phyloP scores from a whole-genome alignment of 2,329 filamentous ascomycete species.

The Bipolaris zeicola region DNA sequence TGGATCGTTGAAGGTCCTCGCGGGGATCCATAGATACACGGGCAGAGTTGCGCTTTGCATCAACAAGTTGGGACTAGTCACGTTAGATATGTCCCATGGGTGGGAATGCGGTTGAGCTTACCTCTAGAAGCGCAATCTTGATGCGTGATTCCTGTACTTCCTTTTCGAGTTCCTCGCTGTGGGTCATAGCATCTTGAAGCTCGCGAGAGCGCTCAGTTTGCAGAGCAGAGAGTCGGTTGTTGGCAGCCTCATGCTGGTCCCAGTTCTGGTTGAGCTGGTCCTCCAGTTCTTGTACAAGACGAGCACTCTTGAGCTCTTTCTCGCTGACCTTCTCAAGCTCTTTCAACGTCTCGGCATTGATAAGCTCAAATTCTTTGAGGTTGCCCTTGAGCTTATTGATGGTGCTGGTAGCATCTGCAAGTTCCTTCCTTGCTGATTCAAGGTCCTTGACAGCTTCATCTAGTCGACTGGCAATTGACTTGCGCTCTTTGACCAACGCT shows the following conservation, averaged over 20 bases:
- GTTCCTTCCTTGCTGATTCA: conserved; percentile 50
- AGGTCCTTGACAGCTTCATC: conserved; percentile 53
- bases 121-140: conserved; percentile 78
- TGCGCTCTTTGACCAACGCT: conserved; percentile 53
- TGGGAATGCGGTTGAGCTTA: conserved; percentile 50
- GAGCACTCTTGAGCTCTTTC: conserved; percentile 87
- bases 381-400: conserved; percentile 51
- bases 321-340: conserved; percentile 62
- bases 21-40: conserved; percentile 54
- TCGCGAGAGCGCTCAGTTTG: conserved; percentile 54
- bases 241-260: conserved; percentile 85
- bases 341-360: conserved; percentile 61
- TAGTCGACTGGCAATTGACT: conserved; percentile 50
- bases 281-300: conserved; percentile 92
- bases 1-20: conserved; percentile 59
- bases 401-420: conserved; percentile 48
- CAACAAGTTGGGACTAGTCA: conserved; percentile 65
- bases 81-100: conserved; percentile 27
- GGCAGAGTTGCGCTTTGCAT: conserved; percentile 56
- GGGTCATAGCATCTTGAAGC: conserved; percentile 48
- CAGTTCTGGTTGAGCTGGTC: conserved; percentile 95
- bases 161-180: conserved; percentile 54
- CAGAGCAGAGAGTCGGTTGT: conserved; percentile 80
- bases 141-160: conserved; percentile 80
- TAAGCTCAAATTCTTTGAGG: conserved; percentile 53